phyloP scores from a whole-genome alignment of 805 yeast species.

The Saccharomycopsis sp. region DNA sequence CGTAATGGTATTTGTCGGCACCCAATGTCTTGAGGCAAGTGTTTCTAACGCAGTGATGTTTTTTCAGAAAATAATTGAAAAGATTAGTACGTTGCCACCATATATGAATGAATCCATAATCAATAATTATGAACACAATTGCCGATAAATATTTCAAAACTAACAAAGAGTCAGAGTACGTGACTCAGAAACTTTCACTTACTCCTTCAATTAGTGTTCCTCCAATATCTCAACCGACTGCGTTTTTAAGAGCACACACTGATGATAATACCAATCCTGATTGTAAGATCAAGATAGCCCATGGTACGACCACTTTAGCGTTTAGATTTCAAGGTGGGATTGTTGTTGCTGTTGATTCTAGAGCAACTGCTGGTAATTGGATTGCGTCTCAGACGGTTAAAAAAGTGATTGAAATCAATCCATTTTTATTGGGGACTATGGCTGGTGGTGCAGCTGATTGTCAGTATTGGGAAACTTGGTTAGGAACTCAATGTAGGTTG shows the following conservation, averaged over 20 bases:
- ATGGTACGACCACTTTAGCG: constrained; percentile 98
- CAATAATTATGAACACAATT: constrained; percentile 16
- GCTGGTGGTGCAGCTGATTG: constrained; percentile 99
- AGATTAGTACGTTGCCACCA: no score
- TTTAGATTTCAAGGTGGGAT: constrained; percentile 95
- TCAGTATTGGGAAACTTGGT: constrained; percentile 99
- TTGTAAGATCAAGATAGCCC: constrained; percentile 93
- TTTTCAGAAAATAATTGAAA: no score
- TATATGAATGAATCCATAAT: no score
- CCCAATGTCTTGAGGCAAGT: no score
- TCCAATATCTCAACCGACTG: constrained; percentile 83
- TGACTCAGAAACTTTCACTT: constrained; percentile 20
- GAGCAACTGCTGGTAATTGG: constrained; percentile 98
- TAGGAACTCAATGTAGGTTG: constrained; percentile 91
- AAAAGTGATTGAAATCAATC: constrained; percentile 94
- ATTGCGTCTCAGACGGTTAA: constrained; percentile 96
- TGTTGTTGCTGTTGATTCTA: constrained; percentile 92
- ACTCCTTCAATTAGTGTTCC: constrained; percentile 67
- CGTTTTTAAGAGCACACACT: constrained; percentile 93
- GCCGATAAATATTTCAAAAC: constrained; percentile 13
- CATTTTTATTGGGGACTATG: constrained; percentile 92
- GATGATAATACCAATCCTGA: constrained; percentile 91
- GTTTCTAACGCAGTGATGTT: no score
- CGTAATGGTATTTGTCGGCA: no score
- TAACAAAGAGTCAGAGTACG: neutral